phyloP scores from a whole-genome alignment of 169 alveolate species.

The Plasmodium cynomolgi region DNA sequence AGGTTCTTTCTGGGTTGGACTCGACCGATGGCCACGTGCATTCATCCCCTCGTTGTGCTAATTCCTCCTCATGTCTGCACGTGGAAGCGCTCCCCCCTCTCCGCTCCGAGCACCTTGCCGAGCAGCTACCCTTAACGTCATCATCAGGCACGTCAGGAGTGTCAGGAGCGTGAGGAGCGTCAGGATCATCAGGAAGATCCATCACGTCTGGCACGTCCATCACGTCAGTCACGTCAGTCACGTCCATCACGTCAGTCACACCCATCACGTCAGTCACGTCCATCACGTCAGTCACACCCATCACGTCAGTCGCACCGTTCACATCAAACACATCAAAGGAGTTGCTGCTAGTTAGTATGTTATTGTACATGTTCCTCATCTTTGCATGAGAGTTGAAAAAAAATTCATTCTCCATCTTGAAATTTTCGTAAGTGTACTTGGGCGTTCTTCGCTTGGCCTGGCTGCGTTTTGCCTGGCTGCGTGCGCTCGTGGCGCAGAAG shows the following conservation, averaged over 20 bases:
- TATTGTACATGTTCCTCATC: conserved; percentile 8
- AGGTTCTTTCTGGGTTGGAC: not conserved
- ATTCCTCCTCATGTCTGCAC: not conserved
- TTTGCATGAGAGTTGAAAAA: not conserved
- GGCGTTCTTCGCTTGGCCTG: not conserved
- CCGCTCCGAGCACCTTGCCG: not conserved
- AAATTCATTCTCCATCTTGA: not conserved
- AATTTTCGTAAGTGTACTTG: conserved; percentile 1
- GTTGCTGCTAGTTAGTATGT: not conserved
- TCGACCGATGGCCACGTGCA: not conserved
- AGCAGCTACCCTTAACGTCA: not conserved
- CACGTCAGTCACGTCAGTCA: not conserved
- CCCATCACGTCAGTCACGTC: not conserved
- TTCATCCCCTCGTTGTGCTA: not conserved
- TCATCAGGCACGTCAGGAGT: too few species aligned
- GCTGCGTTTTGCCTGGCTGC: not conserved
- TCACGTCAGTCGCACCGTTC: not conserved
- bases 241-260: not conserved
- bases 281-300: not conserved
- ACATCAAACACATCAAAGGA: not conserved
- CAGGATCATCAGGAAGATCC: too few species aligned
- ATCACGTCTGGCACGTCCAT: not conserved
- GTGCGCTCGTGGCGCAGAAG: not conserved
- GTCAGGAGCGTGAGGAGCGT: too few species aligned
- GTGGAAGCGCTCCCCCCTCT: not conserved